Evolutionary conservation across 371 early-diverging fungal genomes (phyloP).

Genomic region (Mucor lusitanicus): DNA sequence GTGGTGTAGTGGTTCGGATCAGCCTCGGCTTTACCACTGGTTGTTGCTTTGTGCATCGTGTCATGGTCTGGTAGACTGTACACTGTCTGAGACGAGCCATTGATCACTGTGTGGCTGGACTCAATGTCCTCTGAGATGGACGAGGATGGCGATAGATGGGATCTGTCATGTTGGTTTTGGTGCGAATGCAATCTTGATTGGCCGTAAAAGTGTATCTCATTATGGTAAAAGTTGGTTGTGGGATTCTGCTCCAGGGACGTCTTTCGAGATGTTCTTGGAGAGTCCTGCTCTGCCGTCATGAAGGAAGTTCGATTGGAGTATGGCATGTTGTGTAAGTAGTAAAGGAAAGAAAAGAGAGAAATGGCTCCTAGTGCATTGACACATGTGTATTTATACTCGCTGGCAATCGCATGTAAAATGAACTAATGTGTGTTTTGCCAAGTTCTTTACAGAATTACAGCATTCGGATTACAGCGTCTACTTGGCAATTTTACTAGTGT

Average conservation of each 20-base stretch:
- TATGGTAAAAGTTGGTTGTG: not conserved
- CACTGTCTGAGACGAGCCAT: slow-evolving; percentile 1
- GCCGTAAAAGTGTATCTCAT: not conserved
- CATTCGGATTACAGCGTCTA: not conserved
- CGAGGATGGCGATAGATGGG: not conserved
- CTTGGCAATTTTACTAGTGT: not conserved
- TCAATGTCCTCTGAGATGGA: slow-evolving; percentile 3
- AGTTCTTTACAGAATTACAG: not conserved
- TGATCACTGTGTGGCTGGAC: slow-evolving; percentile 12
- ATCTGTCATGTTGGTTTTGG: not conserved
- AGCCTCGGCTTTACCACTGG: slow-evolving; percentile 1
- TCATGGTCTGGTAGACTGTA: not conserved
- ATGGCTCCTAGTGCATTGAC: not conserved
- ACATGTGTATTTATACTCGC: not conserved
- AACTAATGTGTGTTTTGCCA: not conserved
- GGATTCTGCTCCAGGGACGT: not conserved
- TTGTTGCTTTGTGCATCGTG: not conserved
- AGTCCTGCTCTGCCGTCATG: slow-evolving; percentile 6
- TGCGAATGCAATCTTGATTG: not conserved
- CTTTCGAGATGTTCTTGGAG: not conserved
- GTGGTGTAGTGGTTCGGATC: not conserved
- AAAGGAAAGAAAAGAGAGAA: too few species aligned
- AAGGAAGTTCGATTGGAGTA: slow-evolving; percentile 12
- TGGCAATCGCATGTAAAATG: not conserved
- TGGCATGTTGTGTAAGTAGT: not conserved